A percentile compares a stretch with the other conserved stretches of the same genome.
These are phyloP conservation scores for Rhizopus stolonifer DNA, from an alignment of 371 early-diverging fungal species.

Conservation along the genomic window DNA sequence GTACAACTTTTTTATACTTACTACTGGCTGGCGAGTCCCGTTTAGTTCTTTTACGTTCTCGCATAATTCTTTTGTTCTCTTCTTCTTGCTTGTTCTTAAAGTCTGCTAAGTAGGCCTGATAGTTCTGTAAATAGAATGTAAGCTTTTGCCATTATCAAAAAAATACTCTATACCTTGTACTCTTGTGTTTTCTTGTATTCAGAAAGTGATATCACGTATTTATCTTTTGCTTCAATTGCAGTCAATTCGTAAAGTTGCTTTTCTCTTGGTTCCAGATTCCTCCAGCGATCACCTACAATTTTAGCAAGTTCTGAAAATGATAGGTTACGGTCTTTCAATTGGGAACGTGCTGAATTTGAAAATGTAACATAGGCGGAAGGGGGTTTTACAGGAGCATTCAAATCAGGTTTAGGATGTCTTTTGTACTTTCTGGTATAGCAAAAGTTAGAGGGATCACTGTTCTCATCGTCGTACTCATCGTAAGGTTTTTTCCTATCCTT, in stretches of 20 bases:
- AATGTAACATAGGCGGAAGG: slow-evolving; percentile 59
- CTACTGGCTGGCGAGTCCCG: slow-evolving; percentile 18
- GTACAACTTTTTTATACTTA: neutral
- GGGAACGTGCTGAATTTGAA: slow-evolving; percentile 43
- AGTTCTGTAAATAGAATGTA: slow-evolving; percentile 18
- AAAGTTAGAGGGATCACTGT: no score
- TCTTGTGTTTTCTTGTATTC: slow-evolving; percentile 39
- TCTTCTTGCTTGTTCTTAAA: slow-evolving; percentile 45
- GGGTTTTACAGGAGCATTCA: slow-evolving; percentile 55
- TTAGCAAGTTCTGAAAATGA: slow-evolving; percentile 52
- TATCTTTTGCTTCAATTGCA: slow-evolving; percentile 41
- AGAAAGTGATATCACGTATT: slow-evolving; percentile 33
- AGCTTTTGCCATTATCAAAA: neutral
- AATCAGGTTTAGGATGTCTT: slow-evolving; percentile 47
- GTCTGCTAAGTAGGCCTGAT: slow-evolving; percentile 37
- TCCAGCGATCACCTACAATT: slow-evolving; percentile 53
- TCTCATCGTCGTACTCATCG: slow-evolving; percentile 9
- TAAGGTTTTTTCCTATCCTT: neutral
- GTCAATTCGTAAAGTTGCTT: slow-evolving; percentile 40
- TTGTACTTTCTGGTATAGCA: no score
- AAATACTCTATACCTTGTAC: slow-evolving; percentile 24
- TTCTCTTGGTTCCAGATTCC: slow-evolving; percentile 23
- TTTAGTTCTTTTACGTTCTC: slow-evolving; percentile 28
- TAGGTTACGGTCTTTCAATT: slow-evolving; percentile 38
- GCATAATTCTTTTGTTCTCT: slow-evolving; percentile 19